Percentiles rank a stretch among this genome's conserved stretches.
Evolutionary conservation across 257 asterid species (phyloP).

Genomic region (Ocimum tenuiflorum): DNA sequence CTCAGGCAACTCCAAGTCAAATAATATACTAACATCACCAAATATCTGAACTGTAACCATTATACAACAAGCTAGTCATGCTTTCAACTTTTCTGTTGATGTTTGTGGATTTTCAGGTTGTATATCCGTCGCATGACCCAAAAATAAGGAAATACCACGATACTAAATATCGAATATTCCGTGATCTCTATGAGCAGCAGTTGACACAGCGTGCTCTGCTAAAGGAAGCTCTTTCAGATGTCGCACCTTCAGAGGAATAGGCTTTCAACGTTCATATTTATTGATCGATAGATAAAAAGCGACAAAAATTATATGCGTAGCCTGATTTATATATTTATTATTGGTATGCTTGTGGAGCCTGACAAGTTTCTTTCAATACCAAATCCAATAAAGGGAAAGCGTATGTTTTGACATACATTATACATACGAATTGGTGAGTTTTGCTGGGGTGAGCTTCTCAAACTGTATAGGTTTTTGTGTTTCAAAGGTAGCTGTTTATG

Average conservation of each 20-base stretch:
- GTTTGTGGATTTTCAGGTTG: constrained; percentile 38
- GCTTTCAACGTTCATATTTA: background rate
- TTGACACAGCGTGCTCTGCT: constrained; percentile 62
- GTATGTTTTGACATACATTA: too few species aligned
- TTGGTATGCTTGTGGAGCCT: too few species aligned
- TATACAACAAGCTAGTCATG: background rate
- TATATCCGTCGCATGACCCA: constrained; percentile 65
- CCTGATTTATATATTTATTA: background rate
- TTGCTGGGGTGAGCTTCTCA: too few species aligned
- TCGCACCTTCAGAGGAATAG: constrained; percentile 41
- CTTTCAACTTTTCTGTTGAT: background rate
- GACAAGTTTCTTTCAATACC: too few species aligned
- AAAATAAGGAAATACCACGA: constrained; percentile 75
- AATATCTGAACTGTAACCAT: background rate
- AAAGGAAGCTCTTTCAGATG: constrained; percentile 62
- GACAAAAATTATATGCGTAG: background rate
- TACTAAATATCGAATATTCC: constrained; percentile 72
- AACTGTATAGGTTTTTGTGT: too few species aligned
- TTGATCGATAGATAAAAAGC: background rate
- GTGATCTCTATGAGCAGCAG: constrained; percentile 79
- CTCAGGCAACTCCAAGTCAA: too few species aligned
- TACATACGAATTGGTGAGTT: too few species aligned
- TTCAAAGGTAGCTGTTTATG: too few species aligned
- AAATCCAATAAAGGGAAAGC: too few species aligned
- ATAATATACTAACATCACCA: background rate